Evolutionary conservation across 495 filamentous ascomycete genomes (phyloP).

Genomic region (Penicillium verhagenii): DNA sequence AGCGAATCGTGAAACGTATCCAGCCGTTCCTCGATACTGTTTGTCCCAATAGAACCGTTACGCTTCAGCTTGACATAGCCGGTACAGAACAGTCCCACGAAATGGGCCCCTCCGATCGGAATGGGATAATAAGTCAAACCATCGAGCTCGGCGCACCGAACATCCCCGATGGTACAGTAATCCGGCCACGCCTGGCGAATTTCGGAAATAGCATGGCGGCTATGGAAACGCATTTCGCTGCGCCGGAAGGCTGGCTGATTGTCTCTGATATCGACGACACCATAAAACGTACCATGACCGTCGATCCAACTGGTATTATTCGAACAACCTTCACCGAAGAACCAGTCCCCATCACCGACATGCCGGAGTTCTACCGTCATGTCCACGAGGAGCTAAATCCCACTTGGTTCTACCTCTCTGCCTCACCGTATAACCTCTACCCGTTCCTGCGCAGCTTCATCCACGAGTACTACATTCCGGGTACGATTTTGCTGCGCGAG

Average conservation of each 20-base stretch:
- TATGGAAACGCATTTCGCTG: conserved; percentile 70
- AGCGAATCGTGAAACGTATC: conserved; percentile 66
- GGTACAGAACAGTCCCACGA: conserved; percentile 42
- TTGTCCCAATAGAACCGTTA: conserved; percentile 63
- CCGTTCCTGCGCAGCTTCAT: conserved; percentile 76
- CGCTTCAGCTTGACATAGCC: conserved; percentile 52
- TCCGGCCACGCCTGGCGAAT: conserved; percentile 34
- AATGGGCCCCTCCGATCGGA: conserved; percentile 66
- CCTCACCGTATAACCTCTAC: conserved; percentile 93
- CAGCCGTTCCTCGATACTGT: conserved; percentile 75
- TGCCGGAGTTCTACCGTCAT: conserved; percentile 77
- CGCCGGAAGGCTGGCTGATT: conserved; percentile 79
- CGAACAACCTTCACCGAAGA: conserved; percentile 78
- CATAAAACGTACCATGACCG: conserved; percentile 87
- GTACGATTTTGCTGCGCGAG: conserved; percentile 81
- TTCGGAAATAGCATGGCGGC: conserved; percentile 44
- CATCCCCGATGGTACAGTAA: conserved; percentile 28
- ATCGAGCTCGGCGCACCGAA: conserved; percentile 36
- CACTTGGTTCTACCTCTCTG: conserved; percentile 90
- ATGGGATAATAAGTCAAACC: conserved; percentile 67
- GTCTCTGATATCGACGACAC: conserved; percentile 96
- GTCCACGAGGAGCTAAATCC: conserved; percentile 60
- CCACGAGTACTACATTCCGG: conserved; percentile 65
- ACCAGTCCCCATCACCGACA: conserved; percentile 68
- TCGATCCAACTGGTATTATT: conserved; percentile 73